Conservation (phyloP, 352 stramenopile species). For the Pythium insidiosum region DNA sequence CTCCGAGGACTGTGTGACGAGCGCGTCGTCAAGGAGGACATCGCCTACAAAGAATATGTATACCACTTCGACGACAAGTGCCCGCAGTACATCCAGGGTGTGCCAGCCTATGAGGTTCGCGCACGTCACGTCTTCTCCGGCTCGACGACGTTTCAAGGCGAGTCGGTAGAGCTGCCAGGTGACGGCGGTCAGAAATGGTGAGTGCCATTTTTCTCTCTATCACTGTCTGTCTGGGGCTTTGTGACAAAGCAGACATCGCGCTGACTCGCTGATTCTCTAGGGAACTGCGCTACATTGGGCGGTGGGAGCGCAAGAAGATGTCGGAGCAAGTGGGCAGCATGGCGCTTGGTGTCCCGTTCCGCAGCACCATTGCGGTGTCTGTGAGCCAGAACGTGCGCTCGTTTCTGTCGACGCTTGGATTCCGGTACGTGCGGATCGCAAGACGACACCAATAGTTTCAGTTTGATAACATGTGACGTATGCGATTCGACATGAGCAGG, state of each 20-base stretch:
- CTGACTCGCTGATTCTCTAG: conserved; percentile 10
- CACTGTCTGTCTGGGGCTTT: background rate
- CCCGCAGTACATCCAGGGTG: conserved; percentile 79
- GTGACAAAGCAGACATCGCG: background rate
- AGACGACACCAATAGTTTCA: no score
- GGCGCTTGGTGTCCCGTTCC: conserved; percentile 64
- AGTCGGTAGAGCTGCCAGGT: conserved; percentile 63
- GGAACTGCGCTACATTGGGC: conserved; percentile 78
- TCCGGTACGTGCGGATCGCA: no score
- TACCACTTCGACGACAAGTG: conserved; percentile 88
- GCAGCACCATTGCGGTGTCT: conserved; percentile 75
- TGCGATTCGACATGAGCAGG: no score
- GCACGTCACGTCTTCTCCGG: conserved; percentile 77
- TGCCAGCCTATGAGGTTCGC: conserved; percentile 78
- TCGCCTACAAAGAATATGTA: conserved; percentile 85
- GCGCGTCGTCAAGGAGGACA: conserved; percentile 82
- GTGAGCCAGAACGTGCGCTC: conserved; percentile 74
- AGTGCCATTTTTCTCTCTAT: background rate
- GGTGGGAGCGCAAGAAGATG: conserved; percentile 84
- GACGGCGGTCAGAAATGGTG: conserved; percentile 80
- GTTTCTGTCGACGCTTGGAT: conserved; percentile 68
- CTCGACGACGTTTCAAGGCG: conserved; percentile 72
- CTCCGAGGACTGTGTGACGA: conserved; percentile 68
- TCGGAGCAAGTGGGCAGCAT: conserved; percentile 60
- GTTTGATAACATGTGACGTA: no score